phyloP scores from a whole-genome alignment of 2,329 filamentous ascomycete genomes.

The Aspergillus persii region DNA sequence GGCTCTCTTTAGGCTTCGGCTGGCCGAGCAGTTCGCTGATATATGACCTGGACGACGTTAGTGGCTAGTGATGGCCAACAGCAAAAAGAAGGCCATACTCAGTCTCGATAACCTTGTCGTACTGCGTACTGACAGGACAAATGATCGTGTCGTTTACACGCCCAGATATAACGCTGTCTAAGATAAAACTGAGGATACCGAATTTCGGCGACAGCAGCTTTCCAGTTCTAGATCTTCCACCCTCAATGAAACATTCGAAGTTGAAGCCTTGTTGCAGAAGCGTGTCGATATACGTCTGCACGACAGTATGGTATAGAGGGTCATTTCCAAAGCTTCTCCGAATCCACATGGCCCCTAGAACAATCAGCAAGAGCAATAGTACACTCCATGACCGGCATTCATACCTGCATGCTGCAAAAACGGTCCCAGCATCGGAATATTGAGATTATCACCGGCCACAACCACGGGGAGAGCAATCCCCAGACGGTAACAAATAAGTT shows the following conservation, averaged over 20 bases:
- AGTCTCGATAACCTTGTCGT: slow-evolving; percentile 98
- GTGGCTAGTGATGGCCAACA: not conserved
- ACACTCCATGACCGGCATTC: not conserved
- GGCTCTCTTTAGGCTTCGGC: slow-evolving; percentile 92
- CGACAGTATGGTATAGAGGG: slow-evolving; percentile 82
- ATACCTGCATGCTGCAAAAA: slow-evolving; percentile 88
- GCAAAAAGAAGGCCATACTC: slow-evolving; percentile 49
- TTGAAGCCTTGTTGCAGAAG: slow-evolving; percentile 88
- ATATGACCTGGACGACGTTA: slow-evolving; percentile 61
- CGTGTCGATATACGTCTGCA: slow-evolving; percentile 94
- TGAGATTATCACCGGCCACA: slow-evolving; percentile 93
- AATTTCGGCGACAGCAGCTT: slow-evolving; percentile 95
- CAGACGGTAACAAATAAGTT: slow-evolving; percentile 91
- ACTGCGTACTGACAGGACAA: slow-evolving; percentile 94
- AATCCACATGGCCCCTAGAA: slow-evolving; percentile 83
- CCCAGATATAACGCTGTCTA: slow-evolving; percentile 86
- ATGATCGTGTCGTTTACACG: slow-evolving; percentile 88
- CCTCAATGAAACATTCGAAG: slow-evolving; percentile 96
- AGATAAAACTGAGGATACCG: slow-evolving; percentile 84
- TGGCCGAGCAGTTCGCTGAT: slow-evolving; percentile 90
- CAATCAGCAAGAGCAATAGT: slow-evolving; percentile 18
- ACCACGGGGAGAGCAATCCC: slow-evolving; percentile 87
- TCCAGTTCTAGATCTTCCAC: slow-evolving; percentile 85
- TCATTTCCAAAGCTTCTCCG: slow-evolving; percentile 89
- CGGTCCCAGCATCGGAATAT: slow-evolving; percentile 83